phyloP scores from a whole-genome alignment of 1,139 yeast genomes.

The Scheffersomyces segobiensis region DNA sequence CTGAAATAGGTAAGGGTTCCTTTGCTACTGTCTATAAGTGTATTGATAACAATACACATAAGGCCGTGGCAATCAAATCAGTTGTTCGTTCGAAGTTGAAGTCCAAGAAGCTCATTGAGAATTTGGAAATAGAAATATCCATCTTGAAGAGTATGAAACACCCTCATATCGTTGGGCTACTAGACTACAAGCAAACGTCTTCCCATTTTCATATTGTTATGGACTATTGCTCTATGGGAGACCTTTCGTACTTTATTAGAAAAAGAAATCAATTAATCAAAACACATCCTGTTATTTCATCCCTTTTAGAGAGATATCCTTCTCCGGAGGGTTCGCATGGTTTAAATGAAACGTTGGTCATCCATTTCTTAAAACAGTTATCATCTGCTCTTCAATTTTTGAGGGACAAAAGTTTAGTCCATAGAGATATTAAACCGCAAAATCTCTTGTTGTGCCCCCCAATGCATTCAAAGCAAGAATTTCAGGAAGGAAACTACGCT shows the following conservation, averaged over 20 bases:
- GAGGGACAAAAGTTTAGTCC: conserved; percentile 81
- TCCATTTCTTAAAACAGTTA: conserved; percentile 85
- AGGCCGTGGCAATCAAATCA: conserved; percentile 82
- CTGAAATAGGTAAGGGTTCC: conserved; percentile 91
- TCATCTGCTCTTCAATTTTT: conserved; percentile 82
- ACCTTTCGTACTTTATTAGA: conserved; percentile 81
- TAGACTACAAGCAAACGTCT: conserved; percentile 78
- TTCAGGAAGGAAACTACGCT: conserved; percentile 56
- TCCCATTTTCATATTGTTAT: conserved; percentile 87
- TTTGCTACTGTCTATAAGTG: conserved; percentile 85
- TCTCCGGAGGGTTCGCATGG: conserved; percentile 79
- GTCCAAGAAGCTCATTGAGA: conserved; percentile 83
- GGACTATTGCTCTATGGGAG: conserved; percentile 97
- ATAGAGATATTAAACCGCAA: conserved; percentile 93
- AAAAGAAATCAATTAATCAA: conserved; percentile 69
- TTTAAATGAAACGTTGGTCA: conserved; percentile 70
- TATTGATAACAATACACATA: conserved; percentile 43
- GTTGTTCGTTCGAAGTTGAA: conserved; percentile 81
- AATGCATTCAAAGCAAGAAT: conserved; percentile 58
- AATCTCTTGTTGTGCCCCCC: conserved; percentile 81
- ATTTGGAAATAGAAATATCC: conserved; percentile 85
- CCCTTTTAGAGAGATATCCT: conserved; percentile 79
- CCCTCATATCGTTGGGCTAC: conserved; percentile 85
- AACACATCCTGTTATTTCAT: conserved; percentile 77
- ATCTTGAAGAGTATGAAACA: conserved; percentile 85